Conservation (phyloP, 352 stramenopile genomes). For the Phytopythium oedochilum region DNA sequence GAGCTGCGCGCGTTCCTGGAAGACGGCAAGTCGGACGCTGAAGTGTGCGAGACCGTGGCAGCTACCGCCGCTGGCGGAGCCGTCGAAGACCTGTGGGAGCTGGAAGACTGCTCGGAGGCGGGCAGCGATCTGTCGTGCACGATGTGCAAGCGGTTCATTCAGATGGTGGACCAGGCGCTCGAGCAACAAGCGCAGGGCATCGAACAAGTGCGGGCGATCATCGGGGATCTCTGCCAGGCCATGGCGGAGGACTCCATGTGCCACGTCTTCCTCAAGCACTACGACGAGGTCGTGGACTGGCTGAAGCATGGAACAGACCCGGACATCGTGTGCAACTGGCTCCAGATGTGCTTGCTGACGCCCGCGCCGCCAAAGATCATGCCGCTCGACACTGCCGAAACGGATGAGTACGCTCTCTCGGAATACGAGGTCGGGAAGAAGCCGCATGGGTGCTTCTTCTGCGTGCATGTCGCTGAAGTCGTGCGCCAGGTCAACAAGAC, state of each 20-base stretch:
- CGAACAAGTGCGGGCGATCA: constrained; percentile 62
- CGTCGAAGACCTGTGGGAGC: constrained; percentile 7
- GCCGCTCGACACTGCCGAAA: constrained; percentile 6
- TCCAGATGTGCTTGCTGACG: constrained; percentile 52
- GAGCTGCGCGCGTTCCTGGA: constrained; percentile 34
- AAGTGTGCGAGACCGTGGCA: constrained; percentile 44
- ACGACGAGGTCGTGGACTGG: constrained; percentile 74
- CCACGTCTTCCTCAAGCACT: constrained; percentile 72
- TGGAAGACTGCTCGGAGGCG: constrained; percentile 12
- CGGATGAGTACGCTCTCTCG: constrained; percentile 4
- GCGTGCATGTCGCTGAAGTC: constrained; percentile 27
- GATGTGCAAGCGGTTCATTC: constrained; percentile 71
- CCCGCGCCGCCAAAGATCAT: constrained; percentile 1
- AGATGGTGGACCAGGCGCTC: constrained; percentile 65
- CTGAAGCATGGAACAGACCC: constrained; percentile 66
- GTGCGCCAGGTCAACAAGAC: constrained; percentile 38
- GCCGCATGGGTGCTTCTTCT: constrained; percentile 43
- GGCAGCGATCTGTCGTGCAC: constrained; percentile 51
- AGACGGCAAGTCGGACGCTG: constrained; percentile 31
- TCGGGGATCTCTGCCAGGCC: constrained; percentile 69
- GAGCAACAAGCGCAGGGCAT: constrained; percentile 53
- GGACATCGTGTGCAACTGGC: constrained; percentile 43
- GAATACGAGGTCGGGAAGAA: neutral
- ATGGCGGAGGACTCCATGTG: constrained; percentile 73
- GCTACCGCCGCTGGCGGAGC: neutral